Evolutionary conservation across 192 early-diverging fungal species (phyloP).

Genomic region (Thamnidium elegans): DNA sequence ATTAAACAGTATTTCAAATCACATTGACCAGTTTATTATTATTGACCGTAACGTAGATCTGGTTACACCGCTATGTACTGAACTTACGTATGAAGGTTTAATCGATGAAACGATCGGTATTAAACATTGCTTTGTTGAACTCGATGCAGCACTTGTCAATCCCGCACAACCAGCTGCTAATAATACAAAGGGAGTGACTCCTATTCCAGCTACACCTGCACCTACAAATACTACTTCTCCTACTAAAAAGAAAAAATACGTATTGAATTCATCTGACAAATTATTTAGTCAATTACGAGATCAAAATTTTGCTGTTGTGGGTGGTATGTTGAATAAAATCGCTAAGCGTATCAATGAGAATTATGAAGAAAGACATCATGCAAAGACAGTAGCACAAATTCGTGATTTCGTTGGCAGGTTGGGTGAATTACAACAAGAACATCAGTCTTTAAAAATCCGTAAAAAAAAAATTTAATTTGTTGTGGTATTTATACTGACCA

Average conservation of each 20-base stretch:
- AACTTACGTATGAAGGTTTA: slow-evolving; percentile 95
- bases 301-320: slow-evolving; percentile 90
- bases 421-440: slow-evolving; percentile 78
- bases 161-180: slow-evolving; percentile 26
- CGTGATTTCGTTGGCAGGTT: slow-evolving; percentile 90
- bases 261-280: slow-evolving; percentile 76
- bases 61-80: slow-evolving; percentile 89
- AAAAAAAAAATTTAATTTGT: slow-evolving; percentile 6
- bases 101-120: slow-evolving; percentile 94
- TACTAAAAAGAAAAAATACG: slow-evolving; percentile 69
- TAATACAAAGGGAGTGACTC: background rate
- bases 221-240: slow-evolving; percentile 34
- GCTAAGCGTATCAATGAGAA: slow-evolving; percentile 83
- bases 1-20: slow-evolving; percentile 54
- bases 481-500: background rate
- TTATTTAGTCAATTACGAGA: slow-evolving; percentile 81
- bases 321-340: slow-evolving; percentile 74
- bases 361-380: slow-evolving; percentile 87
- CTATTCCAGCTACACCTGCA: slow-evolving; percentile 3
- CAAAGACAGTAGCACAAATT: slow-evolving; percentile 88
- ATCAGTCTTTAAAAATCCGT: slow-evolving; percentile 80
- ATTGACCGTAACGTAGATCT: slow-evolving; percentile 90
- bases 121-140: slow-evolving; percentile 66
- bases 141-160: slow-evolving; percentile 64
- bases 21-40: slow-evolving; percentile 81